These are phyloP conservation scores for Blastomyces emzantsi DNA, from an alignment of 2,329 filamentous ascomycete genomes.

Conservation along the genomic window DNA sequence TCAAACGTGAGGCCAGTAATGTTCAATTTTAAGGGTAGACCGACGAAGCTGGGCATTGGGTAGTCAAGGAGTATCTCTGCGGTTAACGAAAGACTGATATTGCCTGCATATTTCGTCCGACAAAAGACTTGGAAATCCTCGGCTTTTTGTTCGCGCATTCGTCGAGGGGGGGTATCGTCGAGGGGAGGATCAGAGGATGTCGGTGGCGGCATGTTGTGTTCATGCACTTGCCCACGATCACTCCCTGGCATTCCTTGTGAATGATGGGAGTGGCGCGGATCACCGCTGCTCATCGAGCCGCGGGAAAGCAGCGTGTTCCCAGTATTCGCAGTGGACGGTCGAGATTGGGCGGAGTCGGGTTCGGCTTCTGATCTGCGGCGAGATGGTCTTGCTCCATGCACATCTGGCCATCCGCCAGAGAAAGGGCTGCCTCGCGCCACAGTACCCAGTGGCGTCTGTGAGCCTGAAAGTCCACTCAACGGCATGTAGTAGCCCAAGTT, in stretches of 20 bases:
- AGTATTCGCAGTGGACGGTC: slow-evolving; percentile 39
- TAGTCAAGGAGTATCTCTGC: slow-evolving; percentile 96
- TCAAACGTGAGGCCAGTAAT: slow-evolving; percentile 95
- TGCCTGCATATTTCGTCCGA: slow-evolving; percentile 78
- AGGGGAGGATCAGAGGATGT: slow-evolving; percentile 8
- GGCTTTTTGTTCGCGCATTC: slow-evolving; percentile 61
- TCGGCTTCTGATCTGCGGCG: slow-evolving; percentile 27
- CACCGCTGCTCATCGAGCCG: slow-evolving; percentile 18
- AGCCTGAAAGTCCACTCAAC: slow-evolving; percentile 40
- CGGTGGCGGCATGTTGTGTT: slow-evolving; percentile 4
- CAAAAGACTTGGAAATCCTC: slow-evolving; percentile 92
- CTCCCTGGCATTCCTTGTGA: slow-evolving; percentile 13
- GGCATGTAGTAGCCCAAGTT: slow-evolving; percentile 40
- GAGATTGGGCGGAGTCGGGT: slow-evolving; percentile 29
- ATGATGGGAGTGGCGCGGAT: slow-evolving; percentile 23
- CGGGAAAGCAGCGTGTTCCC: slow-evolving; percentile 29
- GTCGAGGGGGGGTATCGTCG: slow-evolving; percentile 32
- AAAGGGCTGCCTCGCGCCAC: slow-evolving; percentile 34
- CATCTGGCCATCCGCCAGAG: slow-evolving; percentile 11
- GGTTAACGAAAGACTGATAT: slow-evolving; percentile 79
- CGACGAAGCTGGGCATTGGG: slow-evolving; percentile 96
- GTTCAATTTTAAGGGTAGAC: slow-evolving; percentile 86
- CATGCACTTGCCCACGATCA: slow-evolving; percentile 13
- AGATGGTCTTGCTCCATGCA: neutral
- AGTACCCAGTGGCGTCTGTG: slow-evolving; percentile 41